phyloP scores from a whole-genome alignment of 2,329 filamentous ascomycete genomes.

The Talaromyces verruculosus region DNA sequence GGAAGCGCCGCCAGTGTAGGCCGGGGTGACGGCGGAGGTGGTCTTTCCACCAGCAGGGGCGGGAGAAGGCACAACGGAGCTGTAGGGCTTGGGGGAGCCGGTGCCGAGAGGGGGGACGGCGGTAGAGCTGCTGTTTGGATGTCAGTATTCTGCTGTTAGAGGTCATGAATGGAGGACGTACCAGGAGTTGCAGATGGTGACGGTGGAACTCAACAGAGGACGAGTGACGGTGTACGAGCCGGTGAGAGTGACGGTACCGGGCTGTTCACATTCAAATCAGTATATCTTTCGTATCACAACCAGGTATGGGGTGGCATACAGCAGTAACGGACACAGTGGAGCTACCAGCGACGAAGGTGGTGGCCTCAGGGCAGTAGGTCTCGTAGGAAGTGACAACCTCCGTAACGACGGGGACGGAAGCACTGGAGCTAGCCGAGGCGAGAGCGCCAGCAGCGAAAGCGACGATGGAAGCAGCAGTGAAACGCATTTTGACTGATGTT shows the following conservation, averaged over 20 bases:
- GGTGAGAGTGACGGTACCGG: conserved; percentile 70
- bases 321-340: conserved; percentile 69
- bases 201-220: conserved; percentile 55
- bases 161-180: conserved; percentile 27
- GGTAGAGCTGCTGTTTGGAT: conserved; percentile 1
- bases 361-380: conserved; percentile 71
- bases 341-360: conserved; percentile 62
- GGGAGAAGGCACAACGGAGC: conserved; percentile 27
- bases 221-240: conserved; percentile 66
- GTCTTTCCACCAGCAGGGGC: conserved; percentile 24
- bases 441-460: conserved; percentile 43
- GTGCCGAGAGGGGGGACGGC: conserved; percentile 16
- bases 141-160: background rate
- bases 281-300: background rate
- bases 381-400: conserved; percentile 65
- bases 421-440: conserved; percentile 23
- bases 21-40: conserved; percentile 22
- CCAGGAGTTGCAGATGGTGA: conserved; percentile 48
- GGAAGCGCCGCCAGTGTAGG: conserved; percentile 54
- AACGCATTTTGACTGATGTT: conserved; percentile 45
- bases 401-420: conserved; percentile 12
- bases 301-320: conserved; percentile 41
- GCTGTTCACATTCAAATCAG: conserved; percentile 36
- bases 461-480: conserved; percentile 45
- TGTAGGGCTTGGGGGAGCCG: conserved; percentile 15